phyloP scores from a whole-genome alignment of 306 rosid genomes.

The Dryas drummondii region DNA sequence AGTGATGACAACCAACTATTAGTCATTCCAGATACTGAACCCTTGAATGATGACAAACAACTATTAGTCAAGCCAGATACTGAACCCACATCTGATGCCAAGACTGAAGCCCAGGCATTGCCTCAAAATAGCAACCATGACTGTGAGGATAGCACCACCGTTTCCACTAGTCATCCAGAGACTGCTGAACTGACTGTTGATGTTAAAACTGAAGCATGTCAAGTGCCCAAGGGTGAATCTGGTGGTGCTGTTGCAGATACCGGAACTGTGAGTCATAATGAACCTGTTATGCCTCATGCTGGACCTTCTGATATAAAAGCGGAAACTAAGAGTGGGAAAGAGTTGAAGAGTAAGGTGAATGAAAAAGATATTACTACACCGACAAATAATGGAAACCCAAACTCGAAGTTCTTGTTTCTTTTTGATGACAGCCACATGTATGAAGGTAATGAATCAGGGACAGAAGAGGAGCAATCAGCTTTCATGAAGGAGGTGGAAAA shows the following conservation, averaged over 20 bases:
- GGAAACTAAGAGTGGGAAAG: conserved; percentile 36
- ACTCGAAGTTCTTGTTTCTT: conserved; percentile 44
- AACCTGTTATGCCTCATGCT: conserved; percentile 36
- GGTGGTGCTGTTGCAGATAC: conserved; percentile 28
- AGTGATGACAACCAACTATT: neutral
- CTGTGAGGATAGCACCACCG: conserved; percentile 16
- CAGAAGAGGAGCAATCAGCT: conserved; percentile 84
- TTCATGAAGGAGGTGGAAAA: conserved; percentile 86
- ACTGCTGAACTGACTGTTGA: conserved; percentile 26
- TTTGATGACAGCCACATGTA: conserved; percentile 52
- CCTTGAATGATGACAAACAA: neutral
- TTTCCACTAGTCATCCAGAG: conserved; percentile 28
- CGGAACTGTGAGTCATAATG: conserved; percentile 26
- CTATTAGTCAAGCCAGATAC: conserved; percentile 30
- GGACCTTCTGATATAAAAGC: conserved; percentile 36
- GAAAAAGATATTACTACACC: conserved; percentile 48
- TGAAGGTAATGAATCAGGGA: conserved; percentile 87
- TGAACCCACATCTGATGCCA: conserved; percentile 28
- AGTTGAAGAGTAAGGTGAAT: conserved; percentile 38
- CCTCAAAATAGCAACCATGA: conserved; percentile 21
- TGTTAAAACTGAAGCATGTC: conserved; percentile 52
- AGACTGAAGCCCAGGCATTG: conserved; percentile 34
- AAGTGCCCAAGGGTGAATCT: conserved; percentile 32
- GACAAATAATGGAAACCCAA: conserved; percentile 53
- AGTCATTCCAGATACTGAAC: neutral